Percentiles rank a stretch among this genome's conserved stretches.
phyloP scores from a whole-genome alignment of 495 filamentous ascomycete species.

The Aspergillus heteromorphus region DNA sequence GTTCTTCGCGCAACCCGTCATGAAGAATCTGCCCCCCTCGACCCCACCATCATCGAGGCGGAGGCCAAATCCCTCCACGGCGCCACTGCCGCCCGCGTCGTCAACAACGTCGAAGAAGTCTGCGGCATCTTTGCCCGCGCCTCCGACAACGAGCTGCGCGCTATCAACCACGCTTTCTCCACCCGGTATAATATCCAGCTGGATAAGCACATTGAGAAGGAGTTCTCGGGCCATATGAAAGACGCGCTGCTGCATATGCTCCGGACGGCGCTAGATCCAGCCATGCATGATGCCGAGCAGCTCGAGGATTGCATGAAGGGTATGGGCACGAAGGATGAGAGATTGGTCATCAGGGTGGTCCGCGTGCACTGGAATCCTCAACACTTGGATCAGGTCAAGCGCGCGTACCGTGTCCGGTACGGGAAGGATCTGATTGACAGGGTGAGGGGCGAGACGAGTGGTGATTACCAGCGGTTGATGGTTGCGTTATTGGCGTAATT shows the following conservation, averaged over 20 bases:
- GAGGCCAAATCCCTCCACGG: conserved; percentile 69
- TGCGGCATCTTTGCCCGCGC: conserved; percentile 67
- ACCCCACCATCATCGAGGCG: conserved; percentile 59
- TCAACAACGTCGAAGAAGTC: conserved; percentile 71
- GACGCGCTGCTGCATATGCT: conserved; percentile 75
- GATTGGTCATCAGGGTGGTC: conserved; percentile 68
- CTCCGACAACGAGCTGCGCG: conserved; percentile 74
- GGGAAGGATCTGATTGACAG: conserved; percentile 54
- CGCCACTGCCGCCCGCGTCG: conserved; percentile 63
- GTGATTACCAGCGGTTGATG: conserved; percentile 67
- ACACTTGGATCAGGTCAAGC: conserved; percentile 67
- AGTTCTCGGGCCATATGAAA: conserved; percentile 92
- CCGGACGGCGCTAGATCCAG: conserved; percentile 68
- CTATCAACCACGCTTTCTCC: conserved; percentile 67
- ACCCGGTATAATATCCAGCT: conserved; percentile 59
- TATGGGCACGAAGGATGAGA: conserved; percentile 76
- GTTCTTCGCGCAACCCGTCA: conserved; percentile 64
- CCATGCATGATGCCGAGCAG: conserved; percentile 70
- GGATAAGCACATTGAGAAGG: conserved; percentile 65
- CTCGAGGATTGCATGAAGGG: conserved; percentile 86
- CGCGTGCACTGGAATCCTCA: conserved; percentile 72
- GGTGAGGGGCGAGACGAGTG: conserved; percentile 78
- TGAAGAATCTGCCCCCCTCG: conserved; percentile 71
- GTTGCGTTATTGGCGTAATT: conserved; percentile 34
- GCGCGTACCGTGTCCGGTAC: conserved; percentile 63